Evolutionary conservation across 1,139 yeast genomes (phyloP).

Genomic region (Hanseniaspora uvarum): DNA sequence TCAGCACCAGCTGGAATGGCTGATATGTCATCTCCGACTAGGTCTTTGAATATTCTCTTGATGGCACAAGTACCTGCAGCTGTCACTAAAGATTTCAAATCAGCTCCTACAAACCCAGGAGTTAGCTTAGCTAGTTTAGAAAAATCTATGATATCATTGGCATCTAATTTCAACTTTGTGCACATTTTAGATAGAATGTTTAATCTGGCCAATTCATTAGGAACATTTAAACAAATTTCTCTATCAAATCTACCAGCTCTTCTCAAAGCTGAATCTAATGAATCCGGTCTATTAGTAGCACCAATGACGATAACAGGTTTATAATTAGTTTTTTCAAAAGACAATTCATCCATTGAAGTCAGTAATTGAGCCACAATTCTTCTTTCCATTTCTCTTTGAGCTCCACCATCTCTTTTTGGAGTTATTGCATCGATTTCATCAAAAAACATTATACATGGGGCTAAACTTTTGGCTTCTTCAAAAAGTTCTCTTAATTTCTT

Average conservation of each 20-base stretch:
- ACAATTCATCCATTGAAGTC: slow-evolving; percentile 86
- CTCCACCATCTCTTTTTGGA: slow-evolving; percentile 89
- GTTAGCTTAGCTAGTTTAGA: slow-evolving; percentile 74
- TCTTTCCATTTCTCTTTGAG: slow-evolving; percentile 96
- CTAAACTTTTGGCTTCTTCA: slow-evolving; percentile 80
- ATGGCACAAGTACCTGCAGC: slow-evolving; percentile 96
- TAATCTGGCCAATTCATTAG: slow-evolving; percentile 73
- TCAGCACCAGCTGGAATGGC: slow-evolving; percentile 31
- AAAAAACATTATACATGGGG: slow-evolving; percentile 85
- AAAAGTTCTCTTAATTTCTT: slow-evolving; percentile 85
- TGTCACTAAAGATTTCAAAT: slow-evolving; percentile 80
- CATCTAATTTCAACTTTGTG: slow-evolving; percentile 47
- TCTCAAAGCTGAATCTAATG: slow-evolving; percentile 88
- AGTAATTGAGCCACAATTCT: slow-evolving; percentile 90
- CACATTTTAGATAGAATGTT: slow-evolving; percentile 72
- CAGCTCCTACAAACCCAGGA: slow-evolving; percentile 98
- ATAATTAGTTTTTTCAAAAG: slow-evolving; percentile 79
- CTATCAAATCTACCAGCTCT: slow-evolving; percentile 96
- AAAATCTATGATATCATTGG: slow-evolving; percentile 55
- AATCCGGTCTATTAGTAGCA: slow-evolving; percentile 94
- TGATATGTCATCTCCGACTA: slow-evolving; percentile 36
- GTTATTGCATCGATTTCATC: slow-evolving; percentile 98
- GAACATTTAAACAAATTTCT: slow-evolving; percentile 87
- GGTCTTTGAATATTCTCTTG: slow-evolving; percentile 61
- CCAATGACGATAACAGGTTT: slow-evolving; percentile 93